A percentile compares a stretch with the other conserved stretches of the same genome.
Evolutionary conservation across 1,139 yeast genomes (phyloP).

Genomic region (Lizanozyma gosingica): DNA sequence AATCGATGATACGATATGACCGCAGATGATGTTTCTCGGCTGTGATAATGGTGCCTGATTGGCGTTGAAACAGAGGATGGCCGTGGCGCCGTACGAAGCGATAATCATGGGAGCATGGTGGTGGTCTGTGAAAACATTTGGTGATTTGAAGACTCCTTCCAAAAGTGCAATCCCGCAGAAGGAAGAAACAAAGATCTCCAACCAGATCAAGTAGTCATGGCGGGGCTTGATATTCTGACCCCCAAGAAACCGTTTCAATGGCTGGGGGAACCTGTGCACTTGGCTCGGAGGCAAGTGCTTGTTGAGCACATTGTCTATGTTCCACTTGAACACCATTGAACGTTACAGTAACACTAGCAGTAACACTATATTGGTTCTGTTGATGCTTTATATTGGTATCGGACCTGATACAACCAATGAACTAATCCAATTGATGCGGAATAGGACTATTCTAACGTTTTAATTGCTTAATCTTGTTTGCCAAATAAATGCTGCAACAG

Average conservation of each 20-base stretch:
- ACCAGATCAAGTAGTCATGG: conserved; percentile 37
- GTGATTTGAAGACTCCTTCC: conserved; percentile 40
- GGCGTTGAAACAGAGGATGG: conserved; percentile 53
- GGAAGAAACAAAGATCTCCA: conserved; percentile 38
- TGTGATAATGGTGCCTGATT: conserved; percentile 54
- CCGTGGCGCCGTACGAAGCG: conserved; percentile 62
- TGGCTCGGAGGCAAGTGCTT: conserved; percentile 22
- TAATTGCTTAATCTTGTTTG: no score
- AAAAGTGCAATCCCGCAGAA: conserved; percentile 45
- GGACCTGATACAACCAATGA: no score
- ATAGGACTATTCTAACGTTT: no score
- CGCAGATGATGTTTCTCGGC: conserved; percentile 52
- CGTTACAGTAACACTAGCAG: no score
- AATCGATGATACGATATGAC: conserved; percentile 46
- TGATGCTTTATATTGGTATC: no score
- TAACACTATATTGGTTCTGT: no score
- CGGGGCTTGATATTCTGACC: conserved; percentile 20
- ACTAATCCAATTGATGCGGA: no score
- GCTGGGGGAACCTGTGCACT: conserved; percentile 19
- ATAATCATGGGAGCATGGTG: conserved; percentile 46
- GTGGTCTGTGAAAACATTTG: conserved; percentile 32
- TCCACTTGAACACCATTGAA: conserved; percentile 39
- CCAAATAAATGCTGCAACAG: no score
- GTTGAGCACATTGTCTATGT: conserved; percentile 25
- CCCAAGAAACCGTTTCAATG: conserved; percentile 24